Evolutionary conservation across 345 rosid genomes (phyloP).

Genomic region (Eucalyptus regnans): DNA sequence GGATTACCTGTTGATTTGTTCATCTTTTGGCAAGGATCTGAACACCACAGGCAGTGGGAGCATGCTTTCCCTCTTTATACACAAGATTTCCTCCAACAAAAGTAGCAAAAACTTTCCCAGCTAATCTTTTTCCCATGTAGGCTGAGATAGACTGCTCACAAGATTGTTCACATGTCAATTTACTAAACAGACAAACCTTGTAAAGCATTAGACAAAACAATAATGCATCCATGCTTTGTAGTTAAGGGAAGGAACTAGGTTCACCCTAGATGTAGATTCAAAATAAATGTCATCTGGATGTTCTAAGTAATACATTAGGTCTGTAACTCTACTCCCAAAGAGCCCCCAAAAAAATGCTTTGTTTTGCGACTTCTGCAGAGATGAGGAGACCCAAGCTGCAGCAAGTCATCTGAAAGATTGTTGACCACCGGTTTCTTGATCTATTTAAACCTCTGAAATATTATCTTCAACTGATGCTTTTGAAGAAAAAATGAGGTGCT

Average conservation of each 20-base stretch:
- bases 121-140: conserved; percentile 60
- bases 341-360: background rate
- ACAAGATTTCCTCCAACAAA: conserved; percentile 91
- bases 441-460: background rate
- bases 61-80: conserved; percentile 66
- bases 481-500: background rate
- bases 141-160: conserved; percentile 64
- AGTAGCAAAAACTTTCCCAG: conserved; percentile 78
- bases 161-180: background rate
- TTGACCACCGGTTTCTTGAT: background rate
- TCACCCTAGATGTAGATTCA: background rate
- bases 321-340: background rate
- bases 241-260: background rate
- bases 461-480: background rate
- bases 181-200: background rate
- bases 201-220: background rate
- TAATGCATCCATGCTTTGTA: background rate
- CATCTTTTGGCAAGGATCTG: conserved; percentile 38
- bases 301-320: background rate
- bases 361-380: background rate
- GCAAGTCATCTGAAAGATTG: background rate
- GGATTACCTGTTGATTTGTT: background rate
- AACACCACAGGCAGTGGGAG: conserved; percentile 70
- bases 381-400: background rate
- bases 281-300: background rate